These are phyloP conservation scores for Eremomyces bilateralis DNA, from an alignment of 495 filamentous ascomycete species.

Conservation along the genomic window DNA sequence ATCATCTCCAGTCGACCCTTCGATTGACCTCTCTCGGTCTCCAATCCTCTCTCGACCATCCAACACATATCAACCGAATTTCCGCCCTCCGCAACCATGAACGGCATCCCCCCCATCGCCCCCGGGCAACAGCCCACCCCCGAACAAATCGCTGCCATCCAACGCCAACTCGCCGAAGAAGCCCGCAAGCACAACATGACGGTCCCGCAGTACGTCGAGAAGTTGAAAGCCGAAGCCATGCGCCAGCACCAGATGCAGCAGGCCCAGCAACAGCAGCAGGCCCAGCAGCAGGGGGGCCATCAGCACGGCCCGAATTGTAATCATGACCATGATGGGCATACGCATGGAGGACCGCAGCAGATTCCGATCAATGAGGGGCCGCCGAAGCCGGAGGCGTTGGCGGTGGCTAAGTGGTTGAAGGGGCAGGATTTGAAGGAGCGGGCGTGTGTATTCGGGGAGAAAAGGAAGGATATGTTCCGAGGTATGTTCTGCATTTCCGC, in stretches of 20 bases:
- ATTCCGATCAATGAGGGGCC: conserved; percentile 47
- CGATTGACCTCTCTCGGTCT: too few species aligned
- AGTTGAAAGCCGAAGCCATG: conserved; percentile 31
- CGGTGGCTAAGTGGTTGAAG: conserved; percentile 74
- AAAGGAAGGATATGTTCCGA: conserved; percentile 96
- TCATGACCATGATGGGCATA: conserved; percentile 22
- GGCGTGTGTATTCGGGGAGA: conserved; percentile 85
- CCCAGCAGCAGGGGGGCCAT: conserved; percentile 21
- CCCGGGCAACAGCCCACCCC: conserved; percentile 50
- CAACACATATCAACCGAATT: too few species aligned
- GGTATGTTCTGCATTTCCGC: conserved; percentile 25
- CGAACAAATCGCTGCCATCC: conserved; percentile 67
- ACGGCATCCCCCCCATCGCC: too few species aligned
- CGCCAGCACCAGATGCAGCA: conserved; percentile 31
- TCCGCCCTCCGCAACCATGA: too few species aligned
- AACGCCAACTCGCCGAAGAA: conserved; percentile 59
- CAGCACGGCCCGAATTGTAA: too few species aligned
- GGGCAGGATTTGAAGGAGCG: conserved; percentile 71
- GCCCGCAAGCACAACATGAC: conserved; percentile 38
- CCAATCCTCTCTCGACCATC: too few species aligned
- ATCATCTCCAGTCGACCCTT: too few species aligned
- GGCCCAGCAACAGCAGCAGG: conserved; percentile 20
- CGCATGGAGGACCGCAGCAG: too few species aligned
- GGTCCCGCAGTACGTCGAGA: conserved; percentile 39
- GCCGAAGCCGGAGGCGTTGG: conserved; percentile 67